Percentiles rank a stretch among this genome's conserved stretches.
Evolutionary conservation across 768 basidiomycete species (phyloP).

Genomic region (Termitomyces sp.): DNA sequence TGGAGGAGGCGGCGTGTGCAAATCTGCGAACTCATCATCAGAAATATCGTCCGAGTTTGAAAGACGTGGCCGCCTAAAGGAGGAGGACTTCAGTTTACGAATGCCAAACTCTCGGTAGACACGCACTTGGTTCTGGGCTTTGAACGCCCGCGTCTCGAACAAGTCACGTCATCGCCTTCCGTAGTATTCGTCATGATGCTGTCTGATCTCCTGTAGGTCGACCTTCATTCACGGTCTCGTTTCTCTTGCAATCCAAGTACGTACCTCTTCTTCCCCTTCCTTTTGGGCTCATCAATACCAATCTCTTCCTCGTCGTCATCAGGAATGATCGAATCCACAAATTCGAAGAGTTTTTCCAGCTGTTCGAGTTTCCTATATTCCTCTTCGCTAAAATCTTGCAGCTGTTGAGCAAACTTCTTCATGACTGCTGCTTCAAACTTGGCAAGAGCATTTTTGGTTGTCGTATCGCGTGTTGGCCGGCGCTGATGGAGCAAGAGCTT

Average conservation of each 20-base stretch:
- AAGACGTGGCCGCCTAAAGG: slow-evolving; percentile 46
- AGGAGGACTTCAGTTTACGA: no score
- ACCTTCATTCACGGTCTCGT: background rate
- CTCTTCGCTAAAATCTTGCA: slow-evolving; percentile 68
- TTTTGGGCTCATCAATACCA: slow-evolving; percentile 33
- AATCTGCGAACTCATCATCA: slow-evolving; percentile 31
- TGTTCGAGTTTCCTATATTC: slow-evolving; percentile 62
- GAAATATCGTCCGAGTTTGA: slow-evolving; percentile 47
- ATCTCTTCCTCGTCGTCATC: slow-evolving; percentile 55
- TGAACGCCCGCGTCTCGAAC: slow-evolving; percentile 23
- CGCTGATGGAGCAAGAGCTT: slow-evolving; percentile 19
- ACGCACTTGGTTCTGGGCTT: slow-evolving; percentile 40
- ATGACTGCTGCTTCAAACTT: slow-evolving; percentile 63
- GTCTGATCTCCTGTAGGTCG: slow-evolving; percentile 45
- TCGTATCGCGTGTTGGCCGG: slow-evolving; percentile 46
- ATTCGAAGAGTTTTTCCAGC: slow-evolving; percentile 60
- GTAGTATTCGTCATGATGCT: slow-evolving; percentile 47
- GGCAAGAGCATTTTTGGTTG: slow-evolving; percentile 60
- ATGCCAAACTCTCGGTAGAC: background rate
- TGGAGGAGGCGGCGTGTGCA: slow-evolving; percentile 29
- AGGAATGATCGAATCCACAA: slow-evolving; percentile 68
- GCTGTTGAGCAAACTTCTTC: slow-evolving; percentile 69
- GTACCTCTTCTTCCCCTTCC: slow-evolving; percentile 46
- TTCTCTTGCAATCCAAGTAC: background rate
- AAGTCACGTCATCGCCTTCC: slow-evolving; percentile 27